Conservation (phyloP, 139 green algal genomes). For the Volvox africanus region DNA sequence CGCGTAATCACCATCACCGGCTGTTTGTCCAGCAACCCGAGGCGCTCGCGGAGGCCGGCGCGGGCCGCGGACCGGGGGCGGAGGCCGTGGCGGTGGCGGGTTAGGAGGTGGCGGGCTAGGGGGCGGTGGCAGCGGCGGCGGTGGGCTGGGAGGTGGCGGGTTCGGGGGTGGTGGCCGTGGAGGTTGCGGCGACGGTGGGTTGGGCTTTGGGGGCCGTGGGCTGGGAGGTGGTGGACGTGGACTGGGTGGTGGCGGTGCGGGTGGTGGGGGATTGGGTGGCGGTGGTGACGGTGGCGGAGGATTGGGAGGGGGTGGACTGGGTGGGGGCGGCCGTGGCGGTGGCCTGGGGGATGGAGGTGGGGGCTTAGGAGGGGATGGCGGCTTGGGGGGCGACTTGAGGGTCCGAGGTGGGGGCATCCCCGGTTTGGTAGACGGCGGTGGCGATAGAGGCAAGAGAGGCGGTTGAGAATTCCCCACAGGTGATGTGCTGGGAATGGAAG, state of each 20-base stretch:
- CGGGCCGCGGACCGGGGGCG: too few species aligned
- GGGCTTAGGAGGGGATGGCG: not conserved
- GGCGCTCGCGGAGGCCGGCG: too few species aligned
- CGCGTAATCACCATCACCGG: too few species aligned
- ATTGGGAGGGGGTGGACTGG: not conserved
- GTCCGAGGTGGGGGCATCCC: not conserved
- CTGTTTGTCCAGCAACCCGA: too few species aligned
- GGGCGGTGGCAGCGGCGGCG: not conserved
- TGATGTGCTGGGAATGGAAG: not conserved
- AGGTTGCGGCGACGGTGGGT: not conserved
- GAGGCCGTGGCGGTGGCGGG: not conserved
- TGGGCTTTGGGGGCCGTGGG: not conserved
- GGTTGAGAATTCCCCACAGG: not conserved
- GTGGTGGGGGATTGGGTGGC: not conserved
- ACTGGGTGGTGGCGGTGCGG: not conserved
- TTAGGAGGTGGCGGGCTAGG: not conserved
- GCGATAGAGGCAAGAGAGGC: not conserved
- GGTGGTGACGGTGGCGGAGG: not conserved
- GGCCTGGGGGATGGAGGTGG: not conserved
- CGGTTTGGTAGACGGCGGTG: not conserved
- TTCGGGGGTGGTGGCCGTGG: not conserved
- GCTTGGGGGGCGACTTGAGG: not conserved
- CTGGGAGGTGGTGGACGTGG: not conserved
- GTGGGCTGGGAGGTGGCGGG: conserved; percentile 1
- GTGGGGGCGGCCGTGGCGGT: not conserved